Evolutionary conservation across 1,139 yeast genomes (phyloP), one percentile per base, ranked within the genome.

Genomic region (Ogataea hybrid): DNA sequence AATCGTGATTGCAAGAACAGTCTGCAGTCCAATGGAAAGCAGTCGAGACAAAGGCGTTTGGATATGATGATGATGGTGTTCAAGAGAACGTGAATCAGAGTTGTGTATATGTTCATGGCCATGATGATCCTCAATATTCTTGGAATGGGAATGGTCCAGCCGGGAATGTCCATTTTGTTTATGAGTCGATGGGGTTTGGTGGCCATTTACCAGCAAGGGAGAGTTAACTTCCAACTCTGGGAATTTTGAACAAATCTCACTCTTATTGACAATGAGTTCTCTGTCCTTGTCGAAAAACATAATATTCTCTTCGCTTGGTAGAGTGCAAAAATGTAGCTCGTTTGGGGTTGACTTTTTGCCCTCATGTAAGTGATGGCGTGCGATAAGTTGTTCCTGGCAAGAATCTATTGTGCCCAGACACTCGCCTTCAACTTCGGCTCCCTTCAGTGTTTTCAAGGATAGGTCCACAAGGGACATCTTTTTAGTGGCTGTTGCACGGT

Each of bases 1-100:
- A 29, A 92, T 67, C 1, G 95, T 78, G 28, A 92, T 79, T 0
- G 96, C 97, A 42, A 90, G 63, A 3, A 94, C 81, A 0, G 97
- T 92, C 63, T 92, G 97, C 22, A 90, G 63, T 4, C 97, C 97
- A 43, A 92, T 88, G 11, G 95, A 77, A 20, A 90, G 65, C 16
- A 92, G 67, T 46, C 88, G 75, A 0, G 95, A 83, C 15, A 84
- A 67, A 2, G 94, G 88, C 0, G 95, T 82, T 41, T 79, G 80
- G 9, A 87, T 74, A 56, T 85, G 90, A 57, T 86, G 96, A 57
- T 85, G 96, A 53, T 87, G 95, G 49, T 70, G 76, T 34, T 53
- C 56, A 32, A 56, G 57, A 5, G 33, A 38, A 2, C 28, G 15
- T 28, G 40, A 50, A 52, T 43, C 38, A 30, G 53, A 49, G 21